Evolutionary conservation across 2,329 filamentous ascomycete genomes (phyloP), one percentile per base, ranked within the genome.

Genomic region (Talaromyces marneffei): DNA sequence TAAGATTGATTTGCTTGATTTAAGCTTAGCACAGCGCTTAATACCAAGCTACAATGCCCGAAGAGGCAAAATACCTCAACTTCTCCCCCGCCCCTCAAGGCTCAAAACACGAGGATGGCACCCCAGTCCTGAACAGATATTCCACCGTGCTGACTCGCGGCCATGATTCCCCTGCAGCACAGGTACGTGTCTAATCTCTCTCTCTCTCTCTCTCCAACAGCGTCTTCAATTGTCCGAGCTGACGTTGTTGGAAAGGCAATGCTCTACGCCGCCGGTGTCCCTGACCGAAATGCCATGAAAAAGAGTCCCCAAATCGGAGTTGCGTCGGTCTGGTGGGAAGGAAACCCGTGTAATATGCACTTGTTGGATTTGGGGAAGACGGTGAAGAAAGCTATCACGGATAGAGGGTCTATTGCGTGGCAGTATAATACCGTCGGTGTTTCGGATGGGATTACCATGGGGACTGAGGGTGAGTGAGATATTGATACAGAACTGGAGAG

Each of bases 261-360:
- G 93, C 83, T 97, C 23, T 97, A 96, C 76, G 92, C 90, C 14
- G 92, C 93, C 8, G 93, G 93, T 25, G 89, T 97, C 35, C 90
- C 92, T 1, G 85, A 91, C 71, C 83, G 86, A 69, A 82, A 94
- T 60, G 86, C 87, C 70, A 96, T 97, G 90, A 92, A 93, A 77
- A 93, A 84, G 61, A 89, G 89, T 58, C 91, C 93, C 12, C 93
- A 97, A 65, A 90, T 97, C 27, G 93, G 93, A 62, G 86, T 97
- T 71, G 89, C 92, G 7, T 92, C 89, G 4, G 90, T 97, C 4
- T 97, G 92, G 92, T 97, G 92, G 92, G 92, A 97, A 77, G 93
- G 93, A 29, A 97, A 97, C 73, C 91, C 93, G 39, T 97, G 92
- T 85, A 96, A 96, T 59, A 76, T 79, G 72, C 70, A 79, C 88